Evolutionary conservation across 768 basidiomycete species (phyloP), one percentile per base, ranked within the genome.

Genomic region (Gymnopilus dilepis): DNA sequence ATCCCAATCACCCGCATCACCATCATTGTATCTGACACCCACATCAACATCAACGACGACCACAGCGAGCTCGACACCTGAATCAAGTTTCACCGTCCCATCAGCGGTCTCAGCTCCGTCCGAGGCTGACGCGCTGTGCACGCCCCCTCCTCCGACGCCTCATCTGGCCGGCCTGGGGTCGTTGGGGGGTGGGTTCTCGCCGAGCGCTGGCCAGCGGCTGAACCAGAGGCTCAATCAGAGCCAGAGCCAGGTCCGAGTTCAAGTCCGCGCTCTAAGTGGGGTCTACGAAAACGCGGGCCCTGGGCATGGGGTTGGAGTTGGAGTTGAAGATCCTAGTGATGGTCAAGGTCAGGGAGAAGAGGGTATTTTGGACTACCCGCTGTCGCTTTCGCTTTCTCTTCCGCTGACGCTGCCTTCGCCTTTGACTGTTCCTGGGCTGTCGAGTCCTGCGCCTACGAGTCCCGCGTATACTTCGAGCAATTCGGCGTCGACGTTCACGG

Each of bases 1-100:
- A 28, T 3, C 3, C 4, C 11, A 24, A 17, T 3, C 12, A 17
- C 6, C 45, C 13, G 45, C 21, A 22, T 22, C 45, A 47, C 3
- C 9, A 15, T 9, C 45, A 47, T n/a, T n/a, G n/a, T n/a, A n/a
- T n/a, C n/a, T n/a, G n/a, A n/a, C n/a, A n/a, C n/a, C n/a, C n/a
- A 12, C 24, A 47, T 9, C 22, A 15, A 15, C 2, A 47, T 13
- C 47, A 31, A 7, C 47, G 4, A 17, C 45, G 15, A 50, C 47
- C 26, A 50, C 26, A 50, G 28, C 47, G 6, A 50, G 28, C 15
- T 50, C 47, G n/a, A 59, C 58, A 13, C 58, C 58, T 37, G 58
- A 59, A 41, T 30, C 50, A 41, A 59, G 58, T 51, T 59, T 53
- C 58, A 59, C 56, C 12, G 28, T 56, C 41, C 56, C 56, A 28